These are phyloP conservation scores for Fusarium veterinarium DNA, from an alignment of 2,329 filamentous ascomycete genomes.

Conservation along the genomic window DNA sequence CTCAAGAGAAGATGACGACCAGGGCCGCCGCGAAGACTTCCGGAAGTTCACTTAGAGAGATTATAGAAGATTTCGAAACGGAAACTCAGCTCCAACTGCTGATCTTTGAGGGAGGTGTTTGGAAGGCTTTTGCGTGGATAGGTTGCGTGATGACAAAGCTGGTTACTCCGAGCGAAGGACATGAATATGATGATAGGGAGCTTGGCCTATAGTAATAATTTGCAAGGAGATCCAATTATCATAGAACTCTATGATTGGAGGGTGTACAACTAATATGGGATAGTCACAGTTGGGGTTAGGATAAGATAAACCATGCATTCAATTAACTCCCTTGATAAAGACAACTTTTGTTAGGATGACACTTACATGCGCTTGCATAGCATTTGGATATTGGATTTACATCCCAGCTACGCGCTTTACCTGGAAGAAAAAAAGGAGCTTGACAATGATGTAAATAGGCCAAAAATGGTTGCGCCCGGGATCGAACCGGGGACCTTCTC, in stretches of 20 bases:
- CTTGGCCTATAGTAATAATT: not conserved
- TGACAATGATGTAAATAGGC: accelerated
- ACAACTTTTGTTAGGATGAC: no score
- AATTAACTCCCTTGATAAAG: not conserved
- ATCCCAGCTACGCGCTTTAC: no score
- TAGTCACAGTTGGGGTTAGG: no score
- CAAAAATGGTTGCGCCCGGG: constrained; percentile 26
- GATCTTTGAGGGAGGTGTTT: not conserved
- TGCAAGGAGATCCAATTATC: not conserved
- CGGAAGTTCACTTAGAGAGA: accelerated
- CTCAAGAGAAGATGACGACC: not conserved
- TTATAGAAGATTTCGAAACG: accelerated
- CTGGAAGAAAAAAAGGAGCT: accelerated
- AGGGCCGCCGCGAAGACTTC: accelerated
- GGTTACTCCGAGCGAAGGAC: not conserved
- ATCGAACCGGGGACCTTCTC: constrained; percentile 33
- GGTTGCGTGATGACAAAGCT: not conserved
- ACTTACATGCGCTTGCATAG: not conserved
- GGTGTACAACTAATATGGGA: not conserved
- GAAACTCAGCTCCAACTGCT: not conserved
- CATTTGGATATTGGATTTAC: accelerated
- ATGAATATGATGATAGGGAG: not conserved
- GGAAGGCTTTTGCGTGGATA: not conserved
- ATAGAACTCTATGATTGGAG: no score
- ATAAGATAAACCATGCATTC: not conserved